Base-by-base conservation (phyloP, 495 filamentous ascomycete species). In the Podospora anserina region DNA sequence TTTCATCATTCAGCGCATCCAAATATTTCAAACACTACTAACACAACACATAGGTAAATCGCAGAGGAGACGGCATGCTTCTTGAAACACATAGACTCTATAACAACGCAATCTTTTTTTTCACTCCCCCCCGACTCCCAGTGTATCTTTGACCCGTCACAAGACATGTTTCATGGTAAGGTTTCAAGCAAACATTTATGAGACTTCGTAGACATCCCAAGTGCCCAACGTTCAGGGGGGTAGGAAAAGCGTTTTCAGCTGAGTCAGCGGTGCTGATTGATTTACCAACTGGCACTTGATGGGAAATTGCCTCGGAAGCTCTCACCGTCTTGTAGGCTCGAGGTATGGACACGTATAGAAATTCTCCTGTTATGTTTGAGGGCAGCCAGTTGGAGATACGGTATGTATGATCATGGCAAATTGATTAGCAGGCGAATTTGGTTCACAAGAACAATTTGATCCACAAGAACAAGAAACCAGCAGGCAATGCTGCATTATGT, bases 401-500 rank as follows among this genome's bases (percentile, higher is more conserved):
- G 23, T 23, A 23, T 1, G 23, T 2, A 23, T 49, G 3, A 16
- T 2, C 13, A 49, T 18, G 39, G 39, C 39, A 49, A 49, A 49
- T 11, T 49, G 39, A 49, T 11, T 0, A 13, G 30, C 30, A 32
- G 7, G 1, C 7, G 30, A 5, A 32, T 32, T 32, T 32, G 1
- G 23, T 23, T 23, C 23, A 23, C 34, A 39, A 39, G 34, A 39
- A 39, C 11, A 39, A 39, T 39, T 6, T 39, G 34, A 6, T 39
- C 11, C 15, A 49, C 15, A 49, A 49, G 39, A 13, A 49, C 39
- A 49, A 49, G 39, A 49, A 49, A 49, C 39, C 39, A 49, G 39
- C 39, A 49, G 34, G 39, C 39, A 49, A 49, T 11, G 2, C 39
- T 49, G 39, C 39, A 49, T 49, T 49, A 72, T 81, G 27, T 68